Conservation (phyloP, 148 eudicot genomes). For the Selenicereus undatus region DNA sequence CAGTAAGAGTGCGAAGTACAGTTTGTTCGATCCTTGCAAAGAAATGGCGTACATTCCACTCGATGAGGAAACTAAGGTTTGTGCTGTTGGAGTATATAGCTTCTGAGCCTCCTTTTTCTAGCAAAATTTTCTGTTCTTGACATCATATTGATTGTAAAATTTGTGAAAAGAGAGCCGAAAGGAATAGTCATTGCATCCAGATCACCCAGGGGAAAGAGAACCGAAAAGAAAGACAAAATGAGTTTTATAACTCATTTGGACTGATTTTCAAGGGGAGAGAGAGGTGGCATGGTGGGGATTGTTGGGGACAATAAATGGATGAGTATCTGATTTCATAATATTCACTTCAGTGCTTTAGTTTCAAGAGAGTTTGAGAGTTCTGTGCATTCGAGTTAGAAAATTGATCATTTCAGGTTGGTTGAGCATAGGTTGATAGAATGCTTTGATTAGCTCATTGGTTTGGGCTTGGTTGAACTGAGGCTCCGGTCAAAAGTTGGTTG, state of each 20-base stretch:
- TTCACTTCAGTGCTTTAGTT: neutral
- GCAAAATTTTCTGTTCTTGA: neutral
- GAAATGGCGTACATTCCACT: conserved; percentile 99
- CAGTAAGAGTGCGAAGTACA: conserved; percentile 99
- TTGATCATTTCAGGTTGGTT: no score
- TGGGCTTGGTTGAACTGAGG: no score
- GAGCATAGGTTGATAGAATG: neutral
- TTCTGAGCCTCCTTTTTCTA: neutral
- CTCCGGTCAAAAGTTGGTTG: no score
- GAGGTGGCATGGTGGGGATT: neutral
- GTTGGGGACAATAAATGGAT: neutral
- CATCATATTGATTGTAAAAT: neutral
- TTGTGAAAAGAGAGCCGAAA: neutral
- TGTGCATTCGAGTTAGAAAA: neutral
- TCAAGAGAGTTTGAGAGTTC: no score
- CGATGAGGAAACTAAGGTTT: conserved; percentile 98
- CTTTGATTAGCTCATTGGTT: neutral
- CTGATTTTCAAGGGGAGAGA: neutral
- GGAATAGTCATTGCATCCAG: neutral
- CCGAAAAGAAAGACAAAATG: neutral
- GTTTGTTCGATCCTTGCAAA: conserved; percentile 98
- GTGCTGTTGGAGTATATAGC: conserved; percentile 1
- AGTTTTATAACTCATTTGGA: neutral
- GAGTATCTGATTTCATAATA: neutral
- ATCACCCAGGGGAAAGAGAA: neutral